phyloP scores from a whole-genome alignment of 2,329 filamentous ascomycete species.

The Didymella segeticola region DNA sequence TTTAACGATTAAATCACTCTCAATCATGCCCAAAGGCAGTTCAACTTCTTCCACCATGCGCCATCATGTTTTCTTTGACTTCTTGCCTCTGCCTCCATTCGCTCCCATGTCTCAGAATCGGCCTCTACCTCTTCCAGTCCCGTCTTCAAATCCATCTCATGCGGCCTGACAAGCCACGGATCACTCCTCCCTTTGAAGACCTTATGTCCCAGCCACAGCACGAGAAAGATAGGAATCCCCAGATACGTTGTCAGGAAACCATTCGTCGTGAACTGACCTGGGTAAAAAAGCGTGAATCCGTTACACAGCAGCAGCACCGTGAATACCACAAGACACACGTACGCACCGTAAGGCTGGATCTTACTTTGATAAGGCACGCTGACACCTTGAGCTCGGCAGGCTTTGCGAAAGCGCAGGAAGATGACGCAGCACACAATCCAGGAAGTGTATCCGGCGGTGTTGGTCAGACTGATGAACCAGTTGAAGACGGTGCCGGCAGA shows the following conservation, averaged over 20 bases:
- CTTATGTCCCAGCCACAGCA: background rate
- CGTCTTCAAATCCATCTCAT: no score
- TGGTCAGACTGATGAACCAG: background rate
- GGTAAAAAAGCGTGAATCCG: background rate
- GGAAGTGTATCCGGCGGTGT: background rate
- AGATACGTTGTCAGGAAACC: background rate
- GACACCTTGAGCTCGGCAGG: background rate
- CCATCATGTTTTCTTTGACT: no score
- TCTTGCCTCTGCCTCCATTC: no score
- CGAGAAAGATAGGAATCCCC: background rate
- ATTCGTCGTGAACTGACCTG: background rate
- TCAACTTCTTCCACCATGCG: no score
- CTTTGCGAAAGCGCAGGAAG: background rate
- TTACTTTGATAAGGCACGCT: background rate
- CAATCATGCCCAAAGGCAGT: no score
- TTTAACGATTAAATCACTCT: no score
- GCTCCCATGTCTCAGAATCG: no score
- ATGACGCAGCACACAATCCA: background rate
- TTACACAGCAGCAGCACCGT: background rate
- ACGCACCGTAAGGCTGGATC: no score
- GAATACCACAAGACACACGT: background rate
- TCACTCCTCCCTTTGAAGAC: no score
- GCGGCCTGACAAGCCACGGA: no score
- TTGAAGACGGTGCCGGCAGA: background rate
- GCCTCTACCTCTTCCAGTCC: no score